These are phyloP conservation scores for Myriosclerotinia scirpicola DNA, from an alignment of 2,329 filamentous ascomycete genomes.

Conservation along the genomic window DNA sequence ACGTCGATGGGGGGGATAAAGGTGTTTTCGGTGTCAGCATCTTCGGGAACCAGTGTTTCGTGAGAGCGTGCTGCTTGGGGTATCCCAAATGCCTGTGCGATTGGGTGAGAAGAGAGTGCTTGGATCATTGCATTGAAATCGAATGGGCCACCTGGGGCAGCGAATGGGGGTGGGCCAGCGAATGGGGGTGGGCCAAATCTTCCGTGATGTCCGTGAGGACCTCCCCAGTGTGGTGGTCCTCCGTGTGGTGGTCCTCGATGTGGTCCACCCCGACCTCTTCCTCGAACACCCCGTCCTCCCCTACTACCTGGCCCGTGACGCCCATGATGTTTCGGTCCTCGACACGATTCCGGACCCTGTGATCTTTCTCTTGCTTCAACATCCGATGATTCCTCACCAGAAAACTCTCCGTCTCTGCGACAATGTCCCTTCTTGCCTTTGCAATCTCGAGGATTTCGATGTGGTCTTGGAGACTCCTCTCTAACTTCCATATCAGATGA, in stretches of 20 bases:
- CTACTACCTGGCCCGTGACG: constrained; percentile 30
- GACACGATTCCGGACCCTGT: constrained; percentile 15
- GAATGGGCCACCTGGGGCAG: constrained; percentile 32
- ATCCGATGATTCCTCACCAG: constrained; percentile 16
- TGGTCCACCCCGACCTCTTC: constrained; percentile 25
- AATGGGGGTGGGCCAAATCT: constrained; percentile 31
- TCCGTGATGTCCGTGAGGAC: constrained; percentile 28
- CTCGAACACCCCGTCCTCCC: constrained; percentile 21
- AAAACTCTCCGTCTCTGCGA: neutral
- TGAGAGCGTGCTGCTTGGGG: constrained; percentile 30
- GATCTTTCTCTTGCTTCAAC: constrained; percentile 26
- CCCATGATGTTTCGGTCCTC: constrained; percentile 23
- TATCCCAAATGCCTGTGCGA: constrained; percentile 35
- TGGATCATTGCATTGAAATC: constrained; percentile 37
- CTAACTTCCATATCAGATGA: constrained; percentile 18
- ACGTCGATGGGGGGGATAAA: constrained; percentile 71
- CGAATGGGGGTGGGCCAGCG: constrained; percentile 32
- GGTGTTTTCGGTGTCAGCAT: constrained; percentile 41
- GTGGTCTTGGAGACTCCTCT: constrained; percentile 13
- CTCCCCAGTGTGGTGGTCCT: constrained; percentile 25
- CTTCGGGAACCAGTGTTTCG: constrained; percentile 30
- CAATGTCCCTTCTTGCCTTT: neutral
- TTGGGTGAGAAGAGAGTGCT: constrained; percentile 34
- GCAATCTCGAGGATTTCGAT: constrained; percentile 7
- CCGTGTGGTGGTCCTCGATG: constrained; percentile 23